Conservation (phyloP, 2,329 filamentous ascomycete species). For the Aspergillus neotritici region DNA sequence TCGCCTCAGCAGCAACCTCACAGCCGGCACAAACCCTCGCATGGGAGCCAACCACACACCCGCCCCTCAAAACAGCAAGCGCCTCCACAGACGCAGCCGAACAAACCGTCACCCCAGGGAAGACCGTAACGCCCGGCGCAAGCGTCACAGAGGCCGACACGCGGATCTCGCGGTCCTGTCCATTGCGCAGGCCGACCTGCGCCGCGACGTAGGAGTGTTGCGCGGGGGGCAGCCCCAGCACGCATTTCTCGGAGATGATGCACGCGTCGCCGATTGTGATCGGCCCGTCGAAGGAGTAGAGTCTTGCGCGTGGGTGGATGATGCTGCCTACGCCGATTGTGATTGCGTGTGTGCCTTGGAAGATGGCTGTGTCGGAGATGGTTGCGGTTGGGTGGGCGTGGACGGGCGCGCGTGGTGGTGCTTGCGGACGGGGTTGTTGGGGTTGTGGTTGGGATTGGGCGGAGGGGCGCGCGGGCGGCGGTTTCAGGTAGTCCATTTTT, state of each 20-base stretch:
- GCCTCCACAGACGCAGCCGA: constrained; percentile 41
- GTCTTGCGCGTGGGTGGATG: constrained; percentile 76
- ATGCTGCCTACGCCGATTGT: constrained; percentile 71
- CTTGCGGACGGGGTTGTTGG: constrained; percentile 21
- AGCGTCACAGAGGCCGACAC: constrained; percentile 38
- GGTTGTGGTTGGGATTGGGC: constrained; percentile 2
- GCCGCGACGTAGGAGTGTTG: constrained; percentile 7
- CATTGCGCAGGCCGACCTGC: constrained; percentile 2
- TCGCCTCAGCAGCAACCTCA: constrained; percentile 52
- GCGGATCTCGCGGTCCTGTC: constrained; percentile 16
- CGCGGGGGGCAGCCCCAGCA: constrained; percentile 46
- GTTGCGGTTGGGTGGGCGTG: constrained; percentile 33
- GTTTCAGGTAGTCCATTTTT: constrained; percentile 6
- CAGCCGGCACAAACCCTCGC: constrained; percentile 65
- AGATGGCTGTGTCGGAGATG: constrained; percentile 35
- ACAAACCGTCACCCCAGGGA: constrained; percentile 36
- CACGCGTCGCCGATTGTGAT: constrained; percentile 76
- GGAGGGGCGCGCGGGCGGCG: constrained; percentile 6
- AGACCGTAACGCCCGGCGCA: constrained; percentile 33
- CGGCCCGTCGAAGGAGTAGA: constrained; percentile 72
- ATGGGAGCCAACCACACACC: constrained; percentile 44
- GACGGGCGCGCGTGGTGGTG: constrained; percentile 31
- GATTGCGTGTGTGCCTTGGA: constrained; percentile 67
- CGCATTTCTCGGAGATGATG: constrained; percentile 65
- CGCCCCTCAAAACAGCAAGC: constrained; percentile 34